Conservation (phyloP, 345 rosid species). For the Pistacia integerrima region DNA sequence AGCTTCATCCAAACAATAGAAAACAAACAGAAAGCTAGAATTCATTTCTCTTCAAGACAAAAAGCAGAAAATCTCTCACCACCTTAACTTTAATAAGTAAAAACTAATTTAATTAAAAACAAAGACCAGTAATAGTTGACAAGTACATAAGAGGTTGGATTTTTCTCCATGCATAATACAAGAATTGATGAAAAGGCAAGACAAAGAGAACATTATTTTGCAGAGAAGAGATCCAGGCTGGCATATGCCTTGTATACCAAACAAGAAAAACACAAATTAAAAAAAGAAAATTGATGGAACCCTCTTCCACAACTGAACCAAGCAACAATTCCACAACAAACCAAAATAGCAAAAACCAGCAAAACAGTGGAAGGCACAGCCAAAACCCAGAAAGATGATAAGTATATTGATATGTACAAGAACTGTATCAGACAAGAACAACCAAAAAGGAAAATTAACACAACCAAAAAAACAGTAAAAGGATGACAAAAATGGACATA, state of each 20-base stretch:
- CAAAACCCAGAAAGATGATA: too few species aligned
- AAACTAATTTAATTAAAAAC: background rate
- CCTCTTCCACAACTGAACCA: too few species aligned
- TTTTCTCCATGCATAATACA: background rate
- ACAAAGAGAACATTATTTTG: background rate
- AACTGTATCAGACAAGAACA: too few species aligned
- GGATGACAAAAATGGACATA: too few species aligned
- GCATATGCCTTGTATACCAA: background rate
- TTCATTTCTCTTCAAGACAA: background rate
- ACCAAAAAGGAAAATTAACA: too few species aligned
- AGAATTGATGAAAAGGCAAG: background rate
- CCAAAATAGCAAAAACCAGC: too few species aligned
- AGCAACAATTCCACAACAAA: too few species aligned
- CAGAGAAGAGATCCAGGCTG: background rate
- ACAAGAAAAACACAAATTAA: background rate
- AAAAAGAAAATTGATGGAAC: background rate
- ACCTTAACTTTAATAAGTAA: background rate
- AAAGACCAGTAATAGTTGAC: background rate
- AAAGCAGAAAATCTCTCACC: background rate
- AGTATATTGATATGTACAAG: too few species aligned
- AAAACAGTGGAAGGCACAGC: too few species aligned
- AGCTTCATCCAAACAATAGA: background rate
- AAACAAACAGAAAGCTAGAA: background rate
- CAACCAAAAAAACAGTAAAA: too few species aligned
- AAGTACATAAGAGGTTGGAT: background rate